Percentiles rank a stretch among this genome's conserved stretches.
Evolutionary conservation across 140 eudicot species (phyloP).

Genomic region (Anethum foeniculum): DNA sequence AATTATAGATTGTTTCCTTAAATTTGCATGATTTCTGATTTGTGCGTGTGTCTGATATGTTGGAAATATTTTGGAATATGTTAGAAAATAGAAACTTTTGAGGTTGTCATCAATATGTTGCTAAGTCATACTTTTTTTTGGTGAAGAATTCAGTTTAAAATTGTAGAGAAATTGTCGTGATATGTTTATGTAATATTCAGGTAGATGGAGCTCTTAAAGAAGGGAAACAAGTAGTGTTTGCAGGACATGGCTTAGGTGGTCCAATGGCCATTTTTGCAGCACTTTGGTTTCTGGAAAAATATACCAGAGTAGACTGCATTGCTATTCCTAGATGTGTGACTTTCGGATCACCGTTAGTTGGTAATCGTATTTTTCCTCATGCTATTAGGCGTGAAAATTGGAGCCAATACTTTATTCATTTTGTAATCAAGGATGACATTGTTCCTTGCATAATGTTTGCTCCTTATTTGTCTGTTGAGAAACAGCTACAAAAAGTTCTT

Average conservation of each 20-base stretch:
- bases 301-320: constrained; percentile 17
- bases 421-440: constrained; percentile 35
- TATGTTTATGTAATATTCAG: constrained; percentile 21
- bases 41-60: no score
- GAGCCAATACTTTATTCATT: constrained; percentile 34
- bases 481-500: constrained; percentile 21
- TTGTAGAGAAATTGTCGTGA: no score
- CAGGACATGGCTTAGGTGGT: constrained; percentile 54
- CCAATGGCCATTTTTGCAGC: constrained; percentile 42
- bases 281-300: constrained; percentile 46
- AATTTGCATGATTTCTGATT: not conserved
- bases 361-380: constrained; percentile 31
- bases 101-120: not conserved
- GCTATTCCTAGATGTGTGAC: constrained; percentile 37
- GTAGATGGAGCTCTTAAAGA: constrained; percentile 32
- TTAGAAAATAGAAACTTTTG: no score
- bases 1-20: not conserved
- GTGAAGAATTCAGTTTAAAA: not conserved
- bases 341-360: constrained; percentile 49
- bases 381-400: constrained; percentile 41
- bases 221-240: constrained; percentile 31
- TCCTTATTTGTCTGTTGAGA: constrained; percentile 32
- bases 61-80: no score
- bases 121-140: not conserved
- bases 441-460: constrained; percentile 40